Evolutionary conservation across 2,329 filamentous ascomycete species (phyloP).

Genomic region (Sphaerulina vaccinii): DNA sequence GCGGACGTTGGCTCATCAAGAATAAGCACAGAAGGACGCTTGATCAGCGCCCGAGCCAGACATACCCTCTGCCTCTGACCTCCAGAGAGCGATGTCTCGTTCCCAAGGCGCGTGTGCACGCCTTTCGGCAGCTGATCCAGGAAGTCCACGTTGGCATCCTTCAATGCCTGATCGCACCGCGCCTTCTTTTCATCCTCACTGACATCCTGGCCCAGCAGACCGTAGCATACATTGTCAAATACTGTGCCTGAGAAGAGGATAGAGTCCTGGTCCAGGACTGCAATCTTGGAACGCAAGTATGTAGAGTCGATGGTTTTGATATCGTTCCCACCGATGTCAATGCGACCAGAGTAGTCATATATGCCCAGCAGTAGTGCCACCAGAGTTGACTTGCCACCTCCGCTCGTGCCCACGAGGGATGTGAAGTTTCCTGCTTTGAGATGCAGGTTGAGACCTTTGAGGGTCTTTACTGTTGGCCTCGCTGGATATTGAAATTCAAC

Average conservation of each 20-base stretch:
- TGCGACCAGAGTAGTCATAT: constrained; percentile 43
- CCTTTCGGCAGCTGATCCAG: constrained; percentile 46
- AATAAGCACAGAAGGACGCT: constrained; percentile 46
- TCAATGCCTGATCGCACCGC: constrained; percentile 36
- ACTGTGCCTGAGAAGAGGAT: constrained; percentile 47
- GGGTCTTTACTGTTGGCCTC: constrained; percentile 41
- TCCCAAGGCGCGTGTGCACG: constrained; percentile 45
- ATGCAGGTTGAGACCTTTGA: constrained; percentile 40
- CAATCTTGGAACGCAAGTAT: constrained; percentile 42
- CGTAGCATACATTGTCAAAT: constrained; percentile 47
- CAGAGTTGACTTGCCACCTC: constrained; percentile 47
- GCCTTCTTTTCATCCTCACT: constrained; percentile 27
- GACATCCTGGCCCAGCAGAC: constrained; percentile 30
- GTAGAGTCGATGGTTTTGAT: constrained; percentile 40
- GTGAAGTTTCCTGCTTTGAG: constrained; percentile 45
- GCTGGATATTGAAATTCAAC: constrained; percentile 48
- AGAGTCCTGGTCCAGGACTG: constrained; percentile 48
- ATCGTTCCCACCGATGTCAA: constrained; percentile 42
- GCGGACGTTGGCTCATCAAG: constrained; percentile 50
- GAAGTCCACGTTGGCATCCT: constrained; percentile 45
- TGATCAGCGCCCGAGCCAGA: constrained; percentile 48
- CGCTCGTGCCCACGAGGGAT: constrained; percentile 47
- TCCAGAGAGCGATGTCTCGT: constrained; percentile 46
- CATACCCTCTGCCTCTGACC: constrained; percentile 50
- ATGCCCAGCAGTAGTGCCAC: constrained; percentile 45